phyloP scores from a whole-genome alignment of 768 basidiomycete species.

The Artomyces pyxidatus region DNA sequence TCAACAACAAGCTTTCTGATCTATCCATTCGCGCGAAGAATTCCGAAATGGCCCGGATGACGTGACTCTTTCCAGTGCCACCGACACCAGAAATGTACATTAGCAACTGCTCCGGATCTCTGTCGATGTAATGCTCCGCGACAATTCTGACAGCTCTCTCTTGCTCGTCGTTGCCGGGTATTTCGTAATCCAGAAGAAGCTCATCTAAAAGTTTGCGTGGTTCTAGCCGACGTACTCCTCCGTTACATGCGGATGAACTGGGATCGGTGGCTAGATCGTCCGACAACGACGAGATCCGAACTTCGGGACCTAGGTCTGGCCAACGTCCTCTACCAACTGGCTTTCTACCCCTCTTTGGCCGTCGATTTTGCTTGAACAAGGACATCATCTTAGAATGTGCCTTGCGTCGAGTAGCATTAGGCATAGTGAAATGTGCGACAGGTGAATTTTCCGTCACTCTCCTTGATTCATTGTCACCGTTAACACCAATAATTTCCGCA shows the following conservation, averaged over 20 bases:
- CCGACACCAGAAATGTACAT: not conserved
- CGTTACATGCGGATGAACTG: constrained; percentile 13
- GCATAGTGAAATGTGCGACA: too few relatives aligned
- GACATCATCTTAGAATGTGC: too few relatives aligned
- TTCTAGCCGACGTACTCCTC: too few relatives aligned
- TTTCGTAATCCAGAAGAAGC: not conserved
- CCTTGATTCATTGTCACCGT: too few relatives aligned
- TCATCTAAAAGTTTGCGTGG: not conserved
- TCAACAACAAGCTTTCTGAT: constrained; percentile 9
- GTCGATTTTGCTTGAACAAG: not conserved
- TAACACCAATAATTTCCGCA: too few relatives aligned
- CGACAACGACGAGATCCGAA: not conserved
- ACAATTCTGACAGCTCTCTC: not conserved
- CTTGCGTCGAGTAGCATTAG: too few relatives aligned
- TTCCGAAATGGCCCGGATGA: constrained; percentile 17
- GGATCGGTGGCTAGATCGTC: too few relatives aligned
- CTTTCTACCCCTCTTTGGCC: not conserved
- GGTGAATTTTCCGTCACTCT: too few relatives aligned
- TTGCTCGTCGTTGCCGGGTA: not conserved
- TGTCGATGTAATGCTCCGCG: not conserved
- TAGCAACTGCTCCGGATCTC: not conserved
- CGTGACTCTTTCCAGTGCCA: constrained; percentile 8
- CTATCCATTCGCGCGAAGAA: constrained; percentile 12
- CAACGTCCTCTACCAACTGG: not conserved
- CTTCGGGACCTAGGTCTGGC: not conserved